Evolutionary conservation across 257 asterid genomes (phyloP).

Genomic region (Solanum arcanum): DNA sequence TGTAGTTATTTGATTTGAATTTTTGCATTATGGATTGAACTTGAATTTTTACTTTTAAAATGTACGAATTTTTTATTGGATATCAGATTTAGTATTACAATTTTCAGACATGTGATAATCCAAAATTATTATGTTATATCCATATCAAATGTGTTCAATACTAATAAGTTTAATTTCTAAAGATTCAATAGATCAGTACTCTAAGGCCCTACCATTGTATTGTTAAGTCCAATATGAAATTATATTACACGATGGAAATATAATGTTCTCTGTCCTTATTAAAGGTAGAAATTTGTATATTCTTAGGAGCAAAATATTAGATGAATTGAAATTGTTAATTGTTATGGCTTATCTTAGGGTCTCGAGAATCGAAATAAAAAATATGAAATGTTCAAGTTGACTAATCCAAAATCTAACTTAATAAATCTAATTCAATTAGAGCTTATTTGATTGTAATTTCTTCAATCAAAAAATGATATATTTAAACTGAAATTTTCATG

Average conservation of each 20-base stretch:
- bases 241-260: not conserved
- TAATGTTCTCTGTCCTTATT: not conserved
- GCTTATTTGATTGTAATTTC: not conserved
- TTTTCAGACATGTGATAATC: not conserved
- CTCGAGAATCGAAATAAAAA: not conserved
- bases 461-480: not conserved
- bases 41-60: not conserved
- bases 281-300: not conserved
- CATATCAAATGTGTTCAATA: not conserved
- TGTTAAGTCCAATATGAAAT: not conserved
- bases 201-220: not conserved
- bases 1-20: not conserved
- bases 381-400: not conserved
- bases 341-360: not conserved
- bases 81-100: not conserved
- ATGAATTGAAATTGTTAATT: not conserved
- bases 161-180: not conserved
- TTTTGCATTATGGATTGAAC: not conserved
- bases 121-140: not conserved
- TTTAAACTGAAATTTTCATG: not conserved
- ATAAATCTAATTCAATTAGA: not conserved
- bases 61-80: not conserved
- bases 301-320: not conserved
- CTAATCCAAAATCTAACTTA: not conserved
- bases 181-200: not conserved